These are phyloP conservation scores for Tilletia setariae DNA, from an alignment of 1,284 basidiomycete genomes.

Conservation along the genomic window DNA sequence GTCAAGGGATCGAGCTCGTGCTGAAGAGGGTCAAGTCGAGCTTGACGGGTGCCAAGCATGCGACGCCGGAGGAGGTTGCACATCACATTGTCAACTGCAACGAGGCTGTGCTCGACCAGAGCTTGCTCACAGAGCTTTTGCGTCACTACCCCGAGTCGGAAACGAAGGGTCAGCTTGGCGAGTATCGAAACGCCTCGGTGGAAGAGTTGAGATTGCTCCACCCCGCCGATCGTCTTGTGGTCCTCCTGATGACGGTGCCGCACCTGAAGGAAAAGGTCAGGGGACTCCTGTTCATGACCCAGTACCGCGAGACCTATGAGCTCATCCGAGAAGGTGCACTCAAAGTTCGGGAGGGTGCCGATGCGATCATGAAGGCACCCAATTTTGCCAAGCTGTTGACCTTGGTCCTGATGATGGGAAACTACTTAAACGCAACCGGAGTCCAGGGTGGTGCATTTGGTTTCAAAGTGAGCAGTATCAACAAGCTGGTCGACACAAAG, in stretches of 20 bases:
- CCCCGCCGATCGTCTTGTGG: conserved; percentile 92
- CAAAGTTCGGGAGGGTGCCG: conserved; percentile 43
- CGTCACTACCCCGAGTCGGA: conserved; percentile 53
- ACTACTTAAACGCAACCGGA: conserved; percentile 96
- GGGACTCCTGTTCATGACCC: conserved; percentile 75
- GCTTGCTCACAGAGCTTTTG: conserved; percentile 50
- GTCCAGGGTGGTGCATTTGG: conserved; percentile 96
- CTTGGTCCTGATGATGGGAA: conserved; percentile 83
- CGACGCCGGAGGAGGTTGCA: conserved; percentile 52
- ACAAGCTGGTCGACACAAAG: conserved; percentile 97
- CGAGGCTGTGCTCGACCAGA: conserved; percentile 50
- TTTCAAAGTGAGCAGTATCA: conserved; percentile 95
- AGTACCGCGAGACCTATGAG: conserved; percentile 50
- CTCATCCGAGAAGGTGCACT: conserved; percentile 35
- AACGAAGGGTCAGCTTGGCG: conserved; percentile 53
- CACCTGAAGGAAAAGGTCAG: conserved; percentile 86
- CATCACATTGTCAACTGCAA: conserved; percentile 53
- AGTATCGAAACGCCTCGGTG: conserved; percentile 77
- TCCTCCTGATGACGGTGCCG: conserved; percentile 91
- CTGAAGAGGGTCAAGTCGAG: conserved; percentile 27
- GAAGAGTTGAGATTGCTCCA: conserved; percentile 84
- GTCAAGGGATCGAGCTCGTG: conserved; percentile 45
- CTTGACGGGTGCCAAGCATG: conserved; percentile 43
- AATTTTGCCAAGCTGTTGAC: conserved; percentile 45
- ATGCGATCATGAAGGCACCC: conserved; percentile 46